Conservation (phyloP, 768 basidiomycete species). For the Boletus rubescentipes region DNA sequence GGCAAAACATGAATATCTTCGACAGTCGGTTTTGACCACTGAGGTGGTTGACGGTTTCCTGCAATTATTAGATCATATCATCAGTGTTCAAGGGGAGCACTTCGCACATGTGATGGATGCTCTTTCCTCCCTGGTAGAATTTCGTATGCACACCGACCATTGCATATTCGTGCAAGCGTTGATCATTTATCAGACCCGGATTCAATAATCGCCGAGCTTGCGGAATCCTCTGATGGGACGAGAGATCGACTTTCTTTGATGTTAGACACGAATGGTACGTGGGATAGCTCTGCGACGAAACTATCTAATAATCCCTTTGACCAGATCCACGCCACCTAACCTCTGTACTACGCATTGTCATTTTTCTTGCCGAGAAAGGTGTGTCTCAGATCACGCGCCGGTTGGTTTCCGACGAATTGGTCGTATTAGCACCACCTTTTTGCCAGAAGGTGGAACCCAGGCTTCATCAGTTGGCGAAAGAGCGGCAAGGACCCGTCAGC, state of each 20-base stretch:
- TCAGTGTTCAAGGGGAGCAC: not conserved
- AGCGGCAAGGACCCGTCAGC: constrained; percentile 9
- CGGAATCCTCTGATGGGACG: not conserved
- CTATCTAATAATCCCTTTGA: not conserved
- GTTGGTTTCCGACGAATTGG: not conserved
- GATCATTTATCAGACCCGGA: not conserved
- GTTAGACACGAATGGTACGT: not conserved
- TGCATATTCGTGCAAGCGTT: not conserved
- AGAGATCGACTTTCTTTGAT: constrained; percentile 1
- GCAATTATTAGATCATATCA: constrained; percentile 1
- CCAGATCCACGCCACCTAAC: constrained; percentile 6
- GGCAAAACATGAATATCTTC: constrained; percentile 1
- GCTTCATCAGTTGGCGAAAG: constrained; percentile 3
- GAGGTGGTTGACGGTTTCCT: not conserved
- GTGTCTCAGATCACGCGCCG: not conserved
- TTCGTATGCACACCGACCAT: not conserved
- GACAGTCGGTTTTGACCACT: not conserved
- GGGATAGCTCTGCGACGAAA: no score
- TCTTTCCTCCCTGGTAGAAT: constrained; percentile 5
- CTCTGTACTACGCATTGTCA: constrained; percentile 5
- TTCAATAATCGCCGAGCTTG: not conserved
- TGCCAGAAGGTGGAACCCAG: not conserved
- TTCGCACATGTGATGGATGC: constrained; percentile 6
- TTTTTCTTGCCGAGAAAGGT: constrained; percentile 4
- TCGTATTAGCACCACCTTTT: not conserved